Base-by-base conservation (phyloP, 768 basidiomycete genomes). In the Multifurca ochricompacta region DNA sequence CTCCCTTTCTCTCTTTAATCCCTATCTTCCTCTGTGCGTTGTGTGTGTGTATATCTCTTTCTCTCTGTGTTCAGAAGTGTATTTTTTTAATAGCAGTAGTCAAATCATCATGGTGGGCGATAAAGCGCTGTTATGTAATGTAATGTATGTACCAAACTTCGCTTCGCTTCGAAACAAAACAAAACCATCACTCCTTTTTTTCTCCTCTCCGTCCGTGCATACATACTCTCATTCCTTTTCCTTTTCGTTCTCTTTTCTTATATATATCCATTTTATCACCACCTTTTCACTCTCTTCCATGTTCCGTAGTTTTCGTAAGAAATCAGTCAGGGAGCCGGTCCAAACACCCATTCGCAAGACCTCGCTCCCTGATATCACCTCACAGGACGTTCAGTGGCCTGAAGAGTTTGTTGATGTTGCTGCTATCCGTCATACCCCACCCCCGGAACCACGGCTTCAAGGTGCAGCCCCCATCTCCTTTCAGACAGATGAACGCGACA, bases 351-450 rank as follows among this genome's bases (percentile, higher is more conserved):
- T 91, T 48, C 83, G 81, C 63, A 75, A 81, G 36, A 85, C 87
- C 7, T 91, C 88, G 46, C 77, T 91, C 34, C 90, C 90, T 53
- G 81, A 88, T 64, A 77, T 91, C 61, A 76, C 72, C 48, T 77
- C 83, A 40, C 83, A 82, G 63, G 86, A 82, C 32, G 85, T 89
- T 35, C 84, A 84, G 53, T 92, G 90, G 90, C 90, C 90, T 21
- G 85, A 84, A 69, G 77, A 83, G 68, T 77, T 92, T 32, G 82
- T 92, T 37, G 86, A 91, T 64, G 73, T 85, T 56, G 73, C 77
- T 36, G 78, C 81, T 55, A 77, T 87, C 55, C 78, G 80, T 48
- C 72, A 80, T 63, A 68, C 72, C 4, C 66, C 71, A 35, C 46
- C 62, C 31, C 53, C 62, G 34, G 70, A 70, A 47, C 63, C 59